Evolutionary conservation across 2,329 filamentous ascomycete species (phyloP).

Genomic region (Juglanconis sp.): DNA sequence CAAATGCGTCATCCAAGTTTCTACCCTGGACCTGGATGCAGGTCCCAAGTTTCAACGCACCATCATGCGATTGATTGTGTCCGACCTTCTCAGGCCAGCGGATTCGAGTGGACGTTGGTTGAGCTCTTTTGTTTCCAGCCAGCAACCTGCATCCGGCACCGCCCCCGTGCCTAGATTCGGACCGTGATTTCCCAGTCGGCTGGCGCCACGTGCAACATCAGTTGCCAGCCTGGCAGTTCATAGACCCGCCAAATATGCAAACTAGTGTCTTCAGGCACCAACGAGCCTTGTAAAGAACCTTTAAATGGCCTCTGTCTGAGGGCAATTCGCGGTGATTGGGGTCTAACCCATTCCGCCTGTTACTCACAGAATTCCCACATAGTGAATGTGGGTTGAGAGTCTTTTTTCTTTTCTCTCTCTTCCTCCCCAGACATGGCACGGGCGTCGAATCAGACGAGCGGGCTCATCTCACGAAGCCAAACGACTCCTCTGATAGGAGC

Average conservation of each 20-base stretch:
- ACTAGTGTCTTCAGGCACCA: conserved; percentile 24
- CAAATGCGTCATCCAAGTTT: background rate
- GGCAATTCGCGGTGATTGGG: background rate
- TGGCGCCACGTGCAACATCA: conserved; percentile 37
- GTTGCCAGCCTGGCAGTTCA: conserved; percentile 30
- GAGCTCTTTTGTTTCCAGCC: background rate
- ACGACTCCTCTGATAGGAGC: conserved; percentile 56
- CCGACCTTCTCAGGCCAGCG: background rate
- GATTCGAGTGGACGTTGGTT: background rate
- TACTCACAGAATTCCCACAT: background rate
- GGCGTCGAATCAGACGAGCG: background rate
- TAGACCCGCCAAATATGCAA: conserved; percentile 31
- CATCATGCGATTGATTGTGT: background rate
- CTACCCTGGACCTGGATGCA: background rate
- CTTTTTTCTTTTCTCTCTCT: background rate
- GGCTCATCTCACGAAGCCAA: conserved; percentile 41
- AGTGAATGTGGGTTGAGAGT: conserved; percentile 16
- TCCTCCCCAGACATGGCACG: background rate
- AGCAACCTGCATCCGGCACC: background rate
- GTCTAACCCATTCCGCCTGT: background rate
- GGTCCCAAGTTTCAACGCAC: background rate
- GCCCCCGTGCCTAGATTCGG: background rate
- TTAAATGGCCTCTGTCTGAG: background rate
- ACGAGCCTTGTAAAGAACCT: conserved; percentile 17
- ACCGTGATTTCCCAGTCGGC: conserved; percentile 22